A percentile compares a stretch with the other conserved stretches of the same genome.
Evolutionary conservation across 495 filamentous ascomycete genomes (phyloP).

Genomic region (Umbilicaria muhlenbergii): DNA sequence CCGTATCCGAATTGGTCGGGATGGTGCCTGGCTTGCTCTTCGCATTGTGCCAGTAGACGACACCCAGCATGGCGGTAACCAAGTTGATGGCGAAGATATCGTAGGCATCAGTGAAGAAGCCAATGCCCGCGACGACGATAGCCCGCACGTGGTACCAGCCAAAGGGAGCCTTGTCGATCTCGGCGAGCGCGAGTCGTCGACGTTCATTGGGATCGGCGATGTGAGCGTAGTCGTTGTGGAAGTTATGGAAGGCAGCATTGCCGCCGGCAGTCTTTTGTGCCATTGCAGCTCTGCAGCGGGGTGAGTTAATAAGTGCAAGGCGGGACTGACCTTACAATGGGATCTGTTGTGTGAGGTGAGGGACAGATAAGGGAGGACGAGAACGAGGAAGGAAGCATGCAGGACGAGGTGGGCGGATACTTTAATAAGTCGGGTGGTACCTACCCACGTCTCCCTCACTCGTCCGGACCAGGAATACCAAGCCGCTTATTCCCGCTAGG

Average conservation of each 20-base stretch:
- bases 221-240: conserved; percentile 38
- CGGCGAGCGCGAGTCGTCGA: conserved; percentile 55
- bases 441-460: too few relatives aligned
- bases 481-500: too few relatives aligned
- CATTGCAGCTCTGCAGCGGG: neutral
- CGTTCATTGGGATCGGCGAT: conserved; percentile 59
- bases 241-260: conserved; percentile 55
- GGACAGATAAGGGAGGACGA: too few relatives aligned
- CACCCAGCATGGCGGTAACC: conserved; percentile 50
- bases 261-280: conserved; percentile 37
- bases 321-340: too few relatives aligned
- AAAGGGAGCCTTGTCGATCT: conserved; percentile 68
- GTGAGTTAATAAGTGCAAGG: too few relatives aligned
- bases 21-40: conserved; percentile 31
- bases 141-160: conserved; percentile 68
- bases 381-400: too few relatives aligned
- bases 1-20: conserved; percentile 52
- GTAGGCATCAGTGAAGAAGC: conserved; percentile 25
- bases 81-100: conserved; percentile 72
- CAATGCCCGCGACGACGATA: conserved; percentile 48
- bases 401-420: too few relatives aligned
- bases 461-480: too few relatives aligned
- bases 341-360: too few relatives aligned
- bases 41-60: conserved; percentile 54
- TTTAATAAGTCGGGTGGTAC: too few relatives aligned